Base-by-base conservation (phyloP, 2,329 filamentous ascomycete genomes). In the Exutisphaerella laricina region DNA sequence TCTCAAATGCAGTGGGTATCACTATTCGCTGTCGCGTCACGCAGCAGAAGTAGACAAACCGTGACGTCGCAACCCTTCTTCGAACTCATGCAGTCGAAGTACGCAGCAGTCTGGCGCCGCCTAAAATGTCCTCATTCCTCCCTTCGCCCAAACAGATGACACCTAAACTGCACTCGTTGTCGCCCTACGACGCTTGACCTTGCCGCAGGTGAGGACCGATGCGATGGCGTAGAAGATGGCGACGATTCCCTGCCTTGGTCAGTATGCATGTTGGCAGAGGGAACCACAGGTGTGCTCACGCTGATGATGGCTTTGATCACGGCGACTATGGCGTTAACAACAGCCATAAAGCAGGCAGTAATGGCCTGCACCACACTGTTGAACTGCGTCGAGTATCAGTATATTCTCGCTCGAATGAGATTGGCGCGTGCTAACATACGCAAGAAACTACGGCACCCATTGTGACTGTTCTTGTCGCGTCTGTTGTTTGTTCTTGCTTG, bases 361-460 rank as follows among this genome's bases (percentile, higher is more conserved):
- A 72, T 71, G 32, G 68, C 67, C 45, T 65, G 61, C 59, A 71
- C 65, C 54, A 70, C 53, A 48, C 61, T 54, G 42, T 66, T 53
- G 56, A 70, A 65, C 35, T 36, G 38, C 36, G 20, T 16, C 17
- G 13, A 21, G 12, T 14, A 16, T 44, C 14, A 46, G 40, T 26
- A 31, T 39, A 4, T 18, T 17, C 37, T 30, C 21, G 16, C 6
- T 6, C 8, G 17, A 17, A 14, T 23, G 16, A 4, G 17, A 2
- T 13, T 12, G 21, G 4, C 4, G 21, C 29, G 22, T 12, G 7
- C 13, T 16, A 39, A 77, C 84, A 60, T 85, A 90, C 85, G 64
- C 85, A 89, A 64, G 85, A 89, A 55, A 88, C 73, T 60, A 92
- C 81, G 67, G 83, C 85, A 70, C 86, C 86, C 86, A 92, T 90